phyloP scores from a whole-genome alignment of 192 early-diverging fungal genomes.

The Ambispora gerdemannii region DNA sequence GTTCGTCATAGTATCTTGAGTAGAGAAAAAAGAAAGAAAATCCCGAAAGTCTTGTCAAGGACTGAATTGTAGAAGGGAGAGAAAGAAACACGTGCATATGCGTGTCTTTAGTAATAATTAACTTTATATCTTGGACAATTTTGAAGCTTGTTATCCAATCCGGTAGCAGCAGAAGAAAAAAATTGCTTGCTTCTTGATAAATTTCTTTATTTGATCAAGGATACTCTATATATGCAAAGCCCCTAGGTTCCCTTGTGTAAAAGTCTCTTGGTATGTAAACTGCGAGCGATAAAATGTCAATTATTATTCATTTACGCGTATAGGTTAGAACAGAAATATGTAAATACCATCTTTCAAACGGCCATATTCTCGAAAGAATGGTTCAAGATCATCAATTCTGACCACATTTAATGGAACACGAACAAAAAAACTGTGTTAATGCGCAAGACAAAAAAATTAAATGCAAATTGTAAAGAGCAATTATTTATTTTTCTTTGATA shows the following conservation, averaged over 20 bases:
- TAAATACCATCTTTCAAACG: conserved; percentile 23
- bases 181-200: conserved; percentile 13
- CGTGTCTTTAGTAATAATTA: conserved; percentile 10
- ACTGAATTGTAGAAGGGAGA: neutral
- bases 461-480: neutral
- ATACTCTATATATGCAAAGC: conserved; percentile 31
- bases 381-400: conserved; percentile 23
- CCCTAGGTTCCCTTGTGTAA: conserved; percentile 27
- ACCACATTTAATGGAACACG: neutral
- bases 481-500: too few relatives aligned
- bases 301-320: neutral
- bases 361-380: conserved; percentile 20
- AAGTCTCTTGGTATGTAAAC: conserved; percentile 27
- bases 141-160: too few relatives aligned
- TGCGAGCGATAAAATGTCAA: neutral
- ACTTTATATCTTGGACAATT: conserved; percentile 7
- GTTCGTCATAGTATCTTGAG: conserved; percentile 29
- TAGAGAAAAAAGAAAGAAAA: conserved; percentile 2
- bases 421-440: conserved; percentile 8
- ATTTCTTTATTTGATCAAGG: conserved; percentile 20
- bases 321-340: neutral
- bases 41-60: conserved; percentile 29
- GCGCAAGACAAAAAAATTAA: neutral
- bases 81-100: too few relatives aligned
- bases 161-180: conserved; percentile 11